phyloP scores from a whole-genome alignment of 306 rosid species.

The Malus asiatica region DNA sequence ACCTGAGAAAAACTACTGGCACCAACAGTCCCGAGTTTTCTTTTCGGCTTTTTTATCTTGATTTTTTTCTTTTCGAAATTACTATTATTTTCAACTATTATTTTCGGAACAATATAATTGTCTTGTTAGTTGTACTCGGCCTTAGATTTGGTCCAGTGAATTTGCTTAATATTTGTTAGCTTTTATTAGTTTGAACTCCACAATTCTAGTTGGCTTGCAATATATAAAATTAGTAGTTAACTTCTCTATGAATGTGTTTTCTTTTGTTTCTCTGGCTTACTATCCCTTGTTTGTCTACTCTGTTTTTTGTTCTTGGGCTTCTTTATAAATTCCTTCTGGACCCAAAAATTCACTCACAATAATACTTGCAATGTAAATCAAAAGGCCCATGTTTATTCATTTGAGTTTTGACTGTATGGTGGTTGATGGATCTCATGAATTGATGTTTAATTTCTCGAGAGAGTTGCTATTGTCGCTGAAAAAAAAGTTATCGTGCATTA shows the following conservation, averaged over 20 bases:
- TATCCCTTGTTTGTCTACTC: neutral
- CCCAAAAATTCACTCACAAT: too few relatives aligned
- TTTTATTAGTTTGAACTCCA: neutral
- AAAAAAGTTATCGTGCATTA: too few relatives aligned
- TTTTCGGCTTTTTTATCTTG: neutral
- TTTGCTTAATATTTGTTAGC: neutral
- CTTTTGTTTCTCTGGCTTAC: neutral
- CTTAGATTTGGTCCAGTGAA: constrained; percentile 1
- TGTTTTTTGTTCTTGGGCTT: neutral
- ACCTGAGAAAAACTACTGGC: constrained; percentile 25
- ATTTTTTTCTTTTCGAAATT: neutral
- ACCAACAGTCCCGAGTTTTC: neutral
- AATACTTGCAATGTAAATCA: too few relatives aligned
- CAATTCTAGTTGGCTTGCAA: neutral
- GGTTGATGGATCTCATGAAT: too few relatives aligned
- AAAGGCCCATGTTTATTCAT: too few relatives aligned
- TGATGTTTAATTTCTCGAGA: too few relatives aligned
- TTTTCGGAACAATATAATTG: neutral
- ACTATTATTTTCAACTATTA: neutral
- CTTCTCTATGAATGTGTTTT: neutral
- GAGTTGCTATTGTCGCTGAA: too few relatives aligned
- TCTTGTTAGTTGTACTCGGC: constrained; percentile 3
- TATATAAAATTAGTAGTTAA: neutral
- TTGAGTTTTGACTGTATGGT: too few relatives aligned
- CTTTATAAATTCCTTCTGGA: too few relatives aligned